A percentile compares a stretch with the other conserved stretches of the same genome.
These are phyloP conservation scores for Elaeis guineensis DNA, from an alignment of 176 grass and related monocot genomes.

Conservation along the genomic window DNA sequence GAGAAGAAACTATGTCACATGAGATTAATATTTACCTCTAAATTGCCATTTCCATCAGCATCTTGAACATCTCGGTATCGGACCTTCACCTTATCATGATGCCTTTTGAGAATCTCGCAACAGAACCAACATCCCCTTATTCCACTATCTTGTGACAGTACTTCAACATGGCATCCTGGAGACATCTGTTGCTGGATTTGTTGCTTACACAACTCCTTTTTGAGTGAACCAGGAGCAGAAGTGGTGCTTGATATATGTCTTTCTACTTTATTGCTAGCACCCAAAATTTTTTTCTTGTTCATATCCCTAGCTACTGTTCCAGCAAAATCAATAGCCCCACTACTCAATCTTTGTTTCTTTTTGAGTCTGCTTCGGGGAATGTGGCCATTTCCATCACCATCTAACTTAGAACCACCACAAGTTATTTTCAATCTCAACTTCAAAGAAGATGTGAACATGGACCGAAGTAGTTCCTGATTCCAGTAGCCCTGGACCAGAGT, in stretches of 20 bases:
- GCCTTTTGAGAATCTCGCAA: conserved; percentile 59
- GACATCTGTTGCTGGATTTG: conserved; percentile 25
- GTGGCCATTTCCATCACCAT: conserved; percentile 17
- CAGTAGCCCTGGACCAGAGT: conserved; percentile 86
- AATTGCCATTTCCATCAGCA: conserved; percentile 58
- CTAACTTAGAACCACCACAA: conserved; percentile 27
- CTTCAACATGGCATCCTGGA: conserved; percentile 55
- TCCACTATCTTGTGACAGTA: conserved; percentile 80
- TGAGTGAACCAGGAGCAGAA: conserved; percentile 10
- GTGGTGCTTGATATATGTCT: background rate
- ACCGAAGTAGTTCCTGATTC: conserved; percentile 68
- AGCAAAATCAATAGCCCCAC: background rate
- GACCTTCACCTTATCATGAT: conserved; percentile 67
- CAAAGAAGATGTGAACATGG: conserved; percentile 58
- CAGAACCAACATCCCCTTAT: conserved; percentile 92
- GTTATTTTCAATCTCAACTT: conserved; percentile 73
- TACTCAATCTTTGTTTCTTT: conserved; percentile 29
- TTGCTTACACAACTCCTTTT: conserved; percentile 6
- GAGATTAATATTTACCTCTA: conserved; percentile 42
- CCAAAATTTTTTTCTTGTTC: background rate
- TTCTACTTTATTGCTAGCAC: background rate
- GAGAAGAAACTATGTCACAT: background rate
- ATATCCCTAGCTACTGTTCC: conserved; percentile 11
- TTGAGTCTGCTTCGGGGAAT: conserved; percentile 1
- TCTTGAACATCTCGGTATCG: conserved; percentile 67